Evolutionary conservation across 371 early-diverging fungal genomes (phyloP).

Genomic region (Mucor velutinosus): DNA sequence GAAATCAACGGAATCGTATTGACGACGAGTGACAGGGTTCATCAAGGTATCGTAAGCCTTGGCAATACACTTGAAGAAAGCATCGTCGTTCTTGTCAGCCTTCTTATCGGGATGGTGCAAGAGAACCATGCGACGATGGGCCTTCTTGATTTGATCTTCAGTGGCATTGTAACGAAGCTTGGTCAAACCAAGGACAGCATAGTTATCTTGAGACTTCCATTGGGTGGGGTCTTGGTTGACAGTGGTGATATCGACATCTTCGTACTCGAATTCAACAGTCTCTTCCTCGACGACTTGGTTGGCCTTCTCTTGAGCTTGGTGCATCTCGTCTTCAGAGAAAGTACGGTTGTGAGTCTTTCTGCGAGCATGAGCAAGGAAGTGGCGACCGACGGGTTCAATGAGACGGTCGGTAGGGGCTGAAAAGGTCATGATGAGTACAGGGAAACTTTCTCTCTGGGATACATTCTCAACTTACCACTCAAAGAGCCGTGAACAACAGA

Average conservation of each 20-base stretch:
- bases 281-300: conserved; percentile 58
- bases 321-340: conserved; percentile 70
- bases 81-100: conserved; percentile 87
- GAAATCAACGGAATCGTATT: conserved; percentile 97
- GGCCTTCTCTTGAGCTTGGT: conserved; percentile 51
- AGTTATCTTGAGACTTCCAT: conserved; percentile 91
- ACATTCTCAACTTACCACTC: conserved; percentile 25
- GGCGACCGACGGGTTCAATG: conserved; percentile 65
- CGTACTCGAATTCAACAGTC: conserved; percentile 73
- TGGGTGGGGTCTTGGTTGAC: conserved; percentile 77
- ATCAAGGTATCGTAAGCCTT: conserved; percentile 96
- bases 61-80: conserved; percentile 98
- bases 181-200: conserved; percentile 83
- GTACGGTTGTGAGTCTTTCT: conserved; percentile 71
- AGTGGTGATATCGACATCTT: conserved; percentile 66
- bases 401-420: conserved; percentile 51
- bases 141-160: conserved; percentile 81
- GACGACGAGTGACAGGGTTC: conserved; percentile 90
- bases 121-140: conserved; percentile 86
- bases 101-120: conserved; percentile 92
- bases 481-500: conserved; percentile 50
- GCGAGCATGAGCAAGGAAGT: conserved; percentile 70
- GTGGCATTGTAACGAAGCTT: conserved; percentile 81
- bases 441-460: background rate
- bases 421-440: background rate